Evolutionary conservation across 2,329 filamentous ascomycete genomes (phyloP).

Genomic region (Aspergillus caelatus): DNA sequence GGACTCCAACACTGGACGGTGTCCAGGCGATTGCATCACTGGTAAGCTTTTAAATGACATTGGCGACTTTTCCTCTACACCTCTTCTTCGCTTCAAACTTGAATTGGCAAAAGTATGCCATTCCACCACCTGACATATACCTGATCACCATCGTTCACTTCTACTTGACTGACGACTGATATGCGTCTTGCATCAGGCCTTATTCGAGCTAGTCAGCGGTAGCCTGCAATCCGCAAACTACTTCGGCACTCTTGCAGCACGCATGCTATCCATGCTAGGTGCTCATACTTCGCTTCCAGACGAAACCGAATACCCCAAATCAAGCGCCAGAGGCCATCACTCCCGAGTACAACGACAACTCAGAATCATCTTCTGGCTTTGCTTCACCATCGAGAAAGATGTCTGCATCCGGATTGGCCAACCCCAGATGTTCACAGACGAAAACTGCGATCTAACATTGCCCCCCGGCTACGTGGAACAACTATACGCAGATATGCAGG

Average conservation of each 20-base stretch:
- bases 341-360: constrained; percentile 30
- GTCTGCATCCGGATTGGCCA: constrained; percentile 57
- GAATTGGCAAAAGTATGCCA: background rate
- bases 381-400: constrained; percentile 60
- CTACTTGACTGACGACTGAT: background rate
- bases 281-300: constrained; percentile 41
- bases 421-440: constrained; percentile 54
- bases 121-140: no score
- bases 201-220: constrained; percentile 51
- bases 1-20: constrained; percentile 45
- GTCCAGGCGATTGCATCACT: constrained; percentile 54
- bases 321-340: constrained; percentile 14
- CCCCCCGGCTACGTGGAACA: constrained; percentile 46
- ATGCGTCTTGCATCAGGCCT: constrained; percentile 29
- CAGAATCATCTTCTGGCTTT: constrained; percentile 57
- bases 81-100: background rate
- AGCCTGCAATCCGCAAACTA: constrained; percentile 51
- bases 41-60: constrained; percentile 38
- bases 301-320: constrained; percentile 28
- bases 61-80: background rate
- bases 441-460: constrained; percentile 57
- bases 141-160: background rate
- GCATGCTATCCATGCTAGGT: constrained; percentile 54
- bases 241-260: constrained; percentile 50
- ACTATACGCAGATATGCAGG: constrained; percentile 25